Conservation (phyloP, 768 basidiomycete genomes). For the Termitomyces titanicus region DNA sequence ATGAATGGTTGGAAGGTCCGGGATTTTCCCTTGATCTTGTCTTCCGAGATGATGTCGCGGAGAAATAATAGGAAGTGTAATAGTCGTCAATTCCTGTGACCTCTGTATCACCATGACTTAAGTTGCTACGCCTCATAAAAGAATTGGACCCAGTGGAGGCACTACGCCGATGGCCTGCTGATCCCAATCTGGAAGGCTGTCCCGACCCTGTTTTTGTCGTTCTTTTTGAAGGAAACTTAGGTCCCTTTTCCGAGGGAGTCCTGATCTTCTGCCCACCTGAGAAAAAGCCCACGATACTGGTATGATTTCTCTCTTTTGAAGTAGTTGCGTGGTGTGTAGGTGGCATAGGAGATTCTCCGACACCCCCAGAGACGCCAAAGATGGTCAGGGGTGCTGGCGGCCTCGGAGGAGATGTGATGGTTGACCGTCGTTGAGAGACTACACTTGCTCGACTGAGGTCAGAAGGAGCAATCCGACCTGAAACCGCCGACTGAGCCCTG, state of each 20-base stretch:
- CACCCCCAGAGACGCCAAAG: conserved; percentile 47
- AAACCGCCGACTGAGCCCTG: conserved; percentile 39
- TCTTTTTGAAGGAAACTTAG: not conserved
- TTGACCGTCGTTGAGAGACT: conserved; percentile 30
- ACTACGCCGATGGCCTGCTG: conserved; percentile 11
- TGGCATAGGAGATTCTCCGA: conserved; percentile 59
- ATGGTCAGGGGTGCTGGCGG: conserved; percentile 36
- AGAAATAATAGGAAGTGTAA: conserved; percentile 47
- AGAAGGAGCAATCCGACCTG: conserved; percentile 37
- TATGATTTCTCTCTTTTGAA: conserved; percentile 30
- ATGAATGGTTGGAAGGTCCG: conserved; percentile 7
- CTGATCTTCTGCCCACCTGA: conserved; percentile 28
- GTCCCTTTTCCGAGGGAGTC: not conserved
- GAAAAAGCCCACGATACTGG: conserved; percentile 54
- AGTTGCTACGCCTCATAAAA: conserved; percentile 1
- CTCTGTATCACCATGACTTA: not conserved
- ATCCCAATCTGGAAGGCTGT: not conserved
- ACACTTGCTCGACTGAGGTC: conserved; percentile 31
- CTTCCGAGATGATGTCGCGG: not conserved
- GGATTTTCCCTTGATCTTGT: not conserved
- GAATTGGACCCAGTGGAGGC: conserved; percentile 15
- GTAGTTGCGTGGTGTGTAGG: conserved; percentile 23
- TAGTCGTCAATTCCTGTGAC: conserved; percentile 30
- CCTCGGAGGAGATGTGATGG: conserved; percentile 28
- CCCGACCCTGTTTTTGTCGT: conserved; percentile 1